A percentile compares a stretch with the other conserved stretches of the same genome.
Evolutionary conservation across 2,329 filamentous ascomycete species (phyloP).

Genomic region (Alternaria viburni): DNA sequence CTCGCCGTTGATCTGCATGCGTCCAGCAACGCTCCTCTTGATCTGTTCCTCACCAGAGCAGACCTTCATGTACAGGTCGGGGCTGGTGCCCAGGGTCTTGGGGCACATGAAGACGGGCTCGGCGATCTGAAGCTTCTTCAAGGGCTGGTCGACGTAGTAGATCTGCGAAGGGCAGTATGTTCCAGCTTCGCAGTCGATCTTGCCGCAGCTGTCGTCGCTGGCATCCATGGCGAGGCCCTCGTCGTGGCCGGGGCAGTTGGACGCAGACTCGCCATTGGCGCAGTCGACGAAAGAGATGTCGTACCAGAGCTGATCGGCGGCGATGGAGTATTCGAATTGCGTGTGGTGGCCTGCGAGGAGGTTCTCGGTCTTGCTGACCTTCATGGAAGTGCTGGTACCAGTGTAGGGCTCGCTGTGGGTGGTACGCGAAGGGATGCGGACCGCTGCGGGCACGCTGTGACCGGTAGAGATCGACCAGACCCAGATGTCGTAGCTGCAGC

Average conservation of each 20-base stretch:
- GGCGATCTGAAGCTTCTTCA: slow-evolving; percentile 25
- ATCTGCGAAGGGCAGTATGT: slow-evolving; percentile 32
- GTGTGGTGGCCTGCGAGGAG: slow-evolving; percentile 28
- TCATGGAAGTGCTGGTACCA: slow-evolving; percentile 26
- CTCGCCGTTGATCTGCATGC: slow-evolving; percentile 14
- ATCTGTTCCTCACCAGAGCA: slow-evolving; percentile 25
- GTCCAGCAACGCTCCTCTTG: slow-evolving; percentile 35
- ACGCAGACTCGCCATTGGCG: slow-evolving; percentile 26
- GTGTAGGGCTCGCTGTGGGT: slow-evolving; percentile 28
- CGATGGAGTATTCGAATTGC: slow-evolving; percentile 37
- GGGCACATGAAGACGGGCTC: slow-evolving; percentile 35
- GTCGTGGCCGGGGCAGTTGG: slow-evolving; percentile 29
- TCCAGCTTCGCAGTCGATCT: slow-evolving; percentile 20
- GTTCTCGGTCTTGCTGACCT: slow-evolving; percentile 33
- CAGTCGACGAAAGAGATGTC: slow-evolving; percentile 40
- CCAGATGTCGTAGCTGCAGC: slow-evolving; percentile 36
- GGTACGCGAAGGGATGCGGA: slow-evolving; percentile 24
- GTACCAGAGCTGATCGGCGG: slow-evolving; percentile 27
- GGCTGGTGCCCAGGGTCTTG: slow-evolving; percentile 12
- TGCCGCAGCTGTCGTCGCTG: slow-evolving; percentile 18
- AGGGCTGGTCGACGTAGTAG: slow-evolving; percentile 33
- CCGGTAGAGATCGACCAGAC: slow-evolving; percentile 28
- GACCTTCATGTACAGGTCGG: slow-evolving; percentile 31
- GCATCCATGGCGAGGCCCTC: slow-evolving; percentile 28
- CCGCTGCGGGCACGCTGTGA: slow-evolving; percentile 5